Percentiles rank a stretch among this genome's conserved stretches.
Evolutionary conservation across 2,329 filamentous ascomycete species (phyloP).

Genomic region (Colletotrichum sp.): DNA sequence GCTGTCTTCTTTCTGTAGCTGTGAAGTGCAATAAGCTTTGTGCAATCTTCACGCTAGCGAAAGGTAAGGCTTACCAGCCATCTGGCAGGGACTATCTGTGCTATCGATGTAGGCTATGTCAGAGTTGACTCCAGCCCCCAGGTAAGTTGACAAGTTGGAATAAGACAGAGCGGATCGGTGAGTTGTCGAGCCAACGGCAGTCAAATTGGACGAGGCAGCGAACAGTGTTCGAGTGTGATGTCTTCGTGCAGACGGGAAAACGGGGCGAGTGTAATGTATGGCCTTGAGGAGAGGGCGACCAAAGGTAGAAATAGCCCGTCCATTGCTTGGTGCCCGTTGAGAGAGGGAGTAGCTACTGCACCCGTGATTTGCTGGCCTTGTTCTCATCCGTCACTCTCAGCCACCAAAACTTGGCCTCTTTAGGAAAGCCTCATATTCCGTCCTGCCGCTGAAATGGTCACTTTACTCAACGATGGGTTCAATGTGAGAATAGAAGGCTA

Average conservation of each 20-base stretch:
- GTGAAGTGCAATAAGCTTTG: neutral
- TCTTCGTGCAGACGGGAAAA: fast-evolving
- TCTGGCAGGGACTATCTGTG: neutral
- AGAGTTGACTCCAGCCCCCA: no score
- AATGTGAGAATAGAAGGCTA: neutral
- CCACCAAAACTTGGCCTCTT: neutral
- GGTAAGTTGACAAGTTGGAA: neutral
- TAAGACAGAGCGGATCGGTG: neutral
- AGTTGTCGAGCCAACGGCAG: neutral
- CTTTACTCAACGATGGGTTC: neutral
- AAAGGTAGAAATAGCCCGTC: neutral
- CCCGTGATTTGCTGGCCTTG: neutral
- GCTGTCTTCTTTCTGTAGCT: neutral
- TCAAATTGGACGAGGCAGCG: neutral
- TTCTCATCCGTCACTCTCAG: neutral
- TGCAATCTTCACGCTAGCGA: neutral
- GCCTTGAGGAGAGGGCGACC: neutral
- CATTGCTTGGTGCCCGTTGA: no score
- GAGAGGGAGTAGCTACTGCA: neutral
- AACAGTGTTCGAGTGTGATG: no score
- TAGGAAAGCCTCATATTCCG: neutral
- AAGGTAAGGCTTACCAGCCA: neutral
- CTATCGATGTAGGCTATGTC: no score
- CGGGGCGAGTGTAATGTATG: neutral
- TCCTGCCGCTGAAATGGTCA: neutral